Base-by-base conservation (phyloP, 768 basidiomycete species). In the Hortiboletus flavorubellus region DNA sequence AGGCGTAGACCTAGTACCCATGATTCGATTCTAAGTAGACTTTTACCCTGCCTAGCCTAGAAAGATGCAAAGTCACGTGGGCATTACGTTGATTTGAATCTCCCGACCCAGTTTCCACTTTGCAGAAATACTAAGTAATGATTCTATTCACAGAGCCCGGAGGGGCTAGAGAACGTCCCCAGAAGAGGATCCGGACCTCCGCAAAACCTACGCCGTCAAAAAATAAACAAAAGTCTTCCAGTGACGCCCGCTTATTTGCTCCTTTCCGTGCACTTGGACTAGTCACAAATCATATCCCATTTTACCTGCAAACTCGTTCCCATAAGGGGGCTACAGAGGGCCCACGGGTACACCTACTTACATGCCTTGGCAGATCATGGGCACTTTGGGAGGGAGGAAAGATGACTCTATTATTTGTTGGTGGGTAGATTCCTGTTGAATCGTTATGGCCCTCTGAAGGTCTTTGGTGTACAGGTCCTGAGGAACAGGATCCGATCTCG, bases 251-350 rank as follows among this genome's bases (percentile, higher is more conserved):
- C 34, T 69, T 99, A 40, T 98, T 96, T 68, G 91, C 87, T 5
- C 96, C 97, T 4, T 99, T 98, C 68, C 83, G 97, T 55, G 94
- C 94, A 8, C 82, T 99, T n/a, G 96, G 97, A 29, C 82, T 93
- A 54, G 82, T 98, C 64, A 93, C 95, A 42, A 95, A 96, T 67
- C 82, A 87, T 73, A 80, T 95, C 26, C 93, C 95, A 10, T 92
- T 96, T 68, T 84, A 88, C 15, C 70, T 98, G 54, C 93, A 96
- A 76, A 85, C 88, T 2, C 83, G 92, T 51, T 84, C 89, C 1
- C 78, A 86, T 65, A 95, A 94, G 68, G 91, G 91, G 26, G 84
- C 91, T 21, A 82, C 90, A 2, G 87, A 88, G 18, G 91, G 89
- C 3, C 93, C 95, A 1, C 81, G 83, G 45, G 78, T 95, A 54